Percentiles rank a stretch among this genome's conserved stretches.
These are phyloP conservation scores for Beauveria bassiana DNA, from an alignment of 2,329 filamentous ascomycete species.

Conservation along the genomic window DNA sequence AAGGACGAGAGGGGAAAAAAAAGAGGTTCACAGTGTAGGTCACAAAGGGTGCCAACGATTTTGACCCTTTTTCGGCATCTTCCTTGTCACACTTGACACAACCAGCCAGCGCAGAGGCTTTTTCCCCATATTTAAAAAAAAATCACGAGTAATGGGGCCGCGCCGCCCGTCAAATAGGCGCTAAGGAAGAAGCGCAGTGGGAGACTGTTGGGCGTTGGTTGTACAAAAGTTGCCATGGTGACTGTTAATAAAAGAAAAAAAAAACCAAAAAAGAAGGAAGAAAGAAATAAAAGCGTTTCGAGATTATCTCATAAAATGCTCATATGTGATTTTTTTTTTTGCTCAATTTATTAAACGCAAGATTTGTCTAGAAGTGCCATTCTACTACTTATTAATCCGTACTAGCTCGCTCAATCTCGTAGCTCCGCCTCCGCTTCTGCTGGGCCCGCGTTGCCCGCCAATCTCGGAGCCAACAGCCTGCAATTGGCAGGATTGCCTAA, in stretches of 20 bases:
- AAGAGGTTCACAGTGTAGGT: too few relatives aligned
- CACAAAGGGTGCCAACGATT: neutral
- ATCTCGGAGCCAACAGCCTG: neutral
- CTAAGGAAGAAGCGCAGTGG: neutral
- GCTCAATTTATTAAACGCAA: neutral
- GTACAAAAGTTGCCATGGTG: too few relatives aligned
- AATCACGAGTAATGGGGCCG: neutral
- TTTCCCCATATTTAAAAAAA: slow-evolving; percentile 10
- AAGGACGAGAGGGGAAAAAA: neutral
- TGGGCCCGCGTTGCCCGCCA: neutral
- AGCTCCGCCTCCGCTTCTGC: neutral
- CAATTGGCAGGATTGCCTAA: neutral
- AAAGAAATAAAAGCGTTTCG: too few relatives aligned
- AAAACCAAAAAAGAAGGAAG: too few relatives aligned
- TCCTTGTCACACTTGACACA: neutral
- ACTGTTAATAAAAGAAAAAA: too few relatives aligned
- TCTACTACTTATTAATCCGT: neutral
- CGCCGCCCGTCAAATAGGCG: neutral
- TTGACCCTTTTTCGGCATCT: slow-evolving; percentile 3
- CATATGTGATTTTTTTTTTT: too few relatives aligned
- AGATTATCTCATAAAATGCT: too few relatives aligned
- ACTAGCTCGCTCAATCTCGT: neutral
- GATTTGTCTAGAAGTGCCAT: neutral
- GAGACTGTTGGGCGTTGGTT: too few relatives aligned
- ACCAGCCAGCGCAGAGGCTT: neutral